Conservation (phyloP, 169 alveolate genomes). For the Eimeria brunetti region DNA sequence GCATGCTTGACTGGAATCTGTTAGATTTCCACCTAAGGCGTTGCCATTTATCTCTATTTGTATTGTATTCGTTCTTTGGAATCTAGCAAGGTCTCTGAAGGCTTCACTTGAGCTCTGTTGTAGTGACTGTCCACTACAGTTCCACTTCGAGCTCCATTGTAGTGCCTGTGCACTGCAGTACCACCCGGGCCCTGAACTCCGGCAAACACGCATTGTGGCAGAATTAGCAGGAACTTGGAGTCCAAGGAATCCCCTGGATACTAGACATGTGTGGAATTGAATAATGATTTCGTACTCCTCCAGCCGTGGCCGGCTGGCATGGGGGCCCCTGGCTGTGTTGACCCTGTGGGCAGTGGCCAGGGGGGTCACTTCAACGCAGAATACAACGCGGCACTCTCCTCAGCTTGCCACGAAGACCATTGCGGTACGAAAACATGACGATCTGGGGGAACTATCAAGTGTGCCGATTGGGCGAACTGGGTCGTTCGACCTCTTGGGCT, state of each 20-base stretch:
- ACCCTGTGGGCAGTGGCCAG: conserved; percentile 24
- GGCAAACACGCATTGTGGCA: background rate
- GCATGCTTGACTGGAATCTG: background rate
- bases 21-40: background rate
- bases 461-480: background rate
- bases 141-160: background rate
- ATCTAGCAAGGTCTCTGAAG: background rate
- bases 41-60: background rate
- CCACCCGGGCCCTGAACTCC: conserved; percentile 23
- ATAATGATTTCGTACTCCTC: conserved; percentile 5
- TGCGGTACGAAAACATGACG: background rate
- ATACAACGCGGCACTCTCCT: background rate
- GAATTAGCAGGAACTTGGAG: background rate
- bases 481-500: background rate
- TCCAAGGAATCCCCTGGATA: background rate
- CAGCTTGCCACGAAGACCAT: background rate
- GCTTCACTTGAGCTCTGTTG: background rate
- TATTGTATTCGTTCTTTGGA: background rate
- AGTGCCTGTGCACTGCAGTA: background rate
- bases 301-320: conserved; percentile 55
- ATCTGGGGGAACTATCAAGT: background rate
- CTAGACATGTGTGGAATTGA: conserved; percentile 1
- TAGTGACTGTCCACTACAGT: background rate
- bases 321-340: conserved; percentile 20
- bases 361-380: conserved; percentile 18